These are phyloP conservation scores for Triglochin maritima DNA, from an alignment of 106 monocot species.

Conservation along the genomic window DNA sequence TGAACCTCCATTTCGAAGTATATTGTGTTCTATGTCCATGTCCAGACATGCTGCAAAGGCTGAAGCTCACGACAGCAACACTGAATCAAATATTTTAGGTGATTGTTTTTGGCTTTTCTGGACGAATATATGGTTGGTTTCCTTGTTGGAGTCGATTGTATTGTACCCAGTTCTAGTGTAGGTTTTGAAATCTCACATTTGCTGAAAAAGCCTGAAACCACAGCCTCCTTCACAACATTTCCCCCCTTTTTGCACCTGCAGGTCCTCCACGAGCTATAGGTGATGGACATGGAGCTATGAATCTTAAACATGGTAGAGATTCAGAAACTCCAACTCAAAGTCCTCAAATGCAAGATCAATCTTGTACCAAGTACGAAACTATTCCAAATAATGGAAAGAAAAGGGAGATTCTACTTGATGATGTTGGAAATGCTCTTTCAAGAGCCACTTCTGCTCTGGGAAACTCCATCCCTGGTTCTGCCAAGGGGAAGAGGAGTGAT, in stretches of 20 bases:
- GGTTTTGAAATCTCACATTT: too few relatives aligned
- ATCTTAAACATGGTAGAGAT: slow-evolving; percentile 26
- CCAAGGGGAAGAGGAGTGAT: slow-evolving; percentile 72
- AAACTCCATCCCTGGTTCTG: slow-evolving; percentile 26
- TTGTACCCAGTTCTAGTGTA: too few relatives aligned
- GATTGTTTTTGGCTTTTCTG: too few relatives aligned
- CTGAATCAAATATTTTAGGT: not conserved
- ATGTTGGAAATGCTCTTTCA: slow-evolving; percentile 41
- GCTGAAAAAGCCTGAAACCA: too few relatives aligned
- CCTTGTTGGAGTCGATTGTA: too few relatives aligned
- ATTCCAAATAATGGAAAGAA: slow-evolving; percentile 36
- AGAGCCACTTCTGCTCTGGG: slow-evolving; percentile 17
- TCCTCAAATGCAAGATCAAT: slow-evolving; percentile 23
- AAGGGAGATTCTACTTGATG: slow-evolving; percentile 56
- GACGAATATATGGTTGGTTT: too few relatives aligned
- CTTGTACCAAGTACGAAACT: slow-evolving; percentile 22
- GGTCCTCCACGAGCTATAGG: not conserved
- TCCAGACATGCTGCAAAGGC: not conserved
- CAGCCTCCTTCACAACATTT: too few relatives aligned
- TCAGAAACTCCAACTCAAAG: slow-evolving; percentile 23
- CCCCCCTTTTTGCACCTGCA: not conserved
- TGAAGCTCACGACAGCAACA: slow-evolving; percentile 8
- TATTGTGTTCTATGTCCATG: slow-evolving; percentile 26
- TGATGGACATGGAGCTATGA: slow-evolving; percentile 20
- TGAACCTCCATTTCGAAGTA: slow-evolving; percentile 42